Evolutionary conservation across 2,329 filamentous ascomycete species (phyloP).

Genomic region (Blastomyces emzantsi): DNA sequence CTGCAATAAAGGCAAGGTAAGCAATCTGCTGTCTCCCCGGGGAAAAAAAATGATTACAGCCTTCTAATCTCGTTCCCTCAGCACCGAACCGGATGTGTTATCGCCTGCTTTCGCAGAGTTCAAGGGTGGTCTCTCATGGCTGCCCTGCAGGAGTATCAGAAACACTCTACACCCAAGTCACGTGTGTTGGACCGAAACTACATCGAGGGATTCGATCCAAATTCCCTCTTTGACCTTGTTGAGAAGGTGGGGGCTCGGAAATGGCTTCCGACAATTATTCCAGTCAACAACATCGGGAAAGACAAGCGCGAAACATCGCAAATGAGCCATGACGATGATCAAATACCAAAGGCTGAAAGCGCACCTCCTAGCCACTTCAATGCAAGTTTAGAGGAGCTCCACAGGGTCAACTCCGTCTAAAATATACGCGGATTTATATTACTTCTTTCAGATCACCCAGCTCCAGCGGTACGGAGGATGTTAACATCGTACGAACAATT

Average conservation of each 20-base stretch:
- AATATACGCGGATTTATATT: not conserved
- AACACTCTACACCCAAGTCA: slow-evolving; percentile 47
- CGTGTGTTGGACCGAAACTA: slow-evolving; percentile 30
- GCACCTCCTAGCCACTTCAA: slow-evolving; percentile 8
- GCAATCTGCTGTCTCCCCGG: slow-evolving; percentile 14
- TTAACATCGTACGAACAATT: not conserved
- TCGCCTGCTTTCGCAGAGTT: slow-evolving; percentile 66
- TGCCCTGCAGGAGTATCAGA: slow-evolving; percentile 64
- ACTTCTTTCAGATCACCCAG: not conserved
- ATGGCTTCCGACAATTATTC: slow-evolving; percentile 13
- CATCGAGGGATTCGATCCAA: slow-evolving; percentile 22
- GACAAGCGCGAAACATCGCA: not conserved
- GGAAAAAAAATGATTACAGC: not conserved
- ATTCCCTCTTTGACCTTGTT: slow-evolving; percentile 17
- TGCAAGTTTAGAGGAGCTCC: slow-evolving; percentile 6
- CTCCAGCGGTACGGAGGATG: not conserved
- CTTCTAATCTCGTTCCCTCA: slow-evolving; percentile 25
- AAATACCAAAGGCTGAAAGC: slow-evolving; percentile 8
- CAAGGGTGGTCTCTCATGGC: slow-evolving; percentile 55
- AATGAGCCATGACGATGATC: slow-evolving; percentile 3
- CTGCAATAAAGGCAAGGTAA: slow-evolving; percentile 81
- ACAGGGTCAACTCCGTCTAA: slow-evolving; percentile 6
- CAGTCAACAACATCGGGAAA: not conserved
- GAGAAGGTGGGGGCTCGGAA: slow-evolving; percentile 17
- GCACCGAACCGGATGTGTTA: slow-evolving; percentile 86